phyloP scores from a whole-genome alignment of 805 yeast species.

The Metschnikowia proteae region DNA sequence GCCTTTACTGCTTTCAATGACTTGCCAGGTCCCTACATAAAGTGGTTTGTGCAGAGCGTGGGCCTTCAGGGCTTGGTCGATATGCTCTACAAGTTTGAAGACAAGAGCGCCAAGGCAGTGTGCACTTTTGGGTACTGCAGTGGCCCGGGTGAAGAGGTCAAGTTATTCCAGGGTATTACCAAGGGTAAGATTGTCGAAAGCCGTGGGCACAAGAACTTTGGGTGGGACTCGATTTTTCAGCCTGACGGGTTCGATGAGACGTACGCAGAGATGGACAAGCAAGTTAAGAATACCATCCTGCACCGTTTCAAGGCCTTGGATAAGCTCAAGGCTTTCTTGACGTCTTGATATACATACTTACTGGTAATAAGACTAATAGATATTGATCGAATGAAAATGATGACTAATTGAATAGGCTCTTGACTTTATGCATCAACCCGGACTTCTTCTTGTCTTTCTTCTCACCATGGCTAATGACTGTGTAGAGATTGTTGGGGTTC shows the following conservation, averaged over 20 bases:
- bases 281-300: conserved; percentile 72
- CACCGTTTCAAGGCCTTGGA: conserved; percentile 85
- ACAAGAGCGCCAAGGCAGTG: conserved; percentile 80
- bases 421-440: conserved; percentile 46
- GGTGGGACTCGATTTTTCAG: conserved; percentile 91
- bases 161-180: conserved; percentile 80
- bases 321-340: conserved; percentile 58
- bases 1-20: conserved; percentile 73
- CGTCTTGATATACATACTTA: background rate
- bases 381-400: background rate
- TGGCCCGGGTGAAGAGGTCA: conserved; percentile 70
- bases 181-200: conserved; percentile 73
- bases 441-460: conserved; percentile 23
- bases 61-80: conserved; percentile 77
- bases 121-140: conserved; percentile 91
- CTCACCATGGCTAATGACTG: conserved; percentile 36
- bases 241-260: conserved; percentile 68
- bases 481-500: conserved; percentile 26
- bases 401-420: conserved; percentile 31
- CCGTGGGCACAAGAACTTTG: conserved; percentile 77
- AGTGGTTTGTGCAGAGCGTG: conserved; percentile 80
- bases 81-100: conserved; percentile 76
- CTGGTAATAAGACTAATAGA: too few relatives aligned
- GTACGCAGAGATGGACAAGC: conserved; percentile 86
- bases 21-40: conserved; percentile 91